Evolutionary conservation across 495 filamentous ascomycete genomes (phyloP), one percentile per base, ranked within the genome.

Genomic region (Barbatosphaeria neglecta): DNA sequence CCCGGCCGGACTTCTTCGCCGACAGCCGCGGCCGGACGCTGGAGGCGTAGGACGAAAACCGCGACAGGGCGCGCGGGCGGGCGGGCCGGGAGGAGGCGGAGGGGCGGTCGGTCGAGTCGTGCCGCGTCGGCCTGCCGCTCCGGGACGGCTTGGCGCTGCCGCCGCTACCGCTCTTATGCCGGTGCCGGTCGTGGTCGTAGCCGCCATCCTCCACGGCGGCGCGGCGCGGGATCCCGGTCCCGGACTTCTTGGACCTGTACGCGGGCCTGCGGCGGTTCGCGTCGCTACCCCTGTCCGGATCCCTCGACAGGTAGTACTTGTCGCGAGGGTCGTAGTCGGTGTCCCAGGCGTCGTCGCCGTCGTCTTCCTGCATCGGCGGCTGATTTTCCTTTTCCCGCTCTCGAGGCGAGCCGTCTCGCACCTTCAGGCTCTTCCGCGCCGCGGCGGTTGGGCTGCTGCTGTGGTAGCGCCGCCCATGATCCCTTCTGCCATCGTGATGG

Each of bases 281-380:
- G 5, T 49, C 24, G 5, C 23, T 35, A 4, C 33, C 47, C 4
- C 50, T 45, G 41, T 40, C 41, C 18, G 19, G 37, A 3, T 35
- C 41, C 22, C 23, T 28, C 2, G 45, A 49, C 15, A 51, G 37
- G 37, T 48, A 46, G 28, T 33, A 52, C 42, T 24, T 43, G 43
- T 50, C 47, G 18, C 47, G 23, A 9, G 51, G 51, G 33, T 53
- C 47, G 22, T 54, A 50, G 41, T 52, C 15, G 22, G 37, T 42
- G 17, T 43, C 45, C 16, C 24, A 11, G 2, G 41, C 44, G 27
- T 46, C 43, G 24, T 41, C 22, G 19, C 16, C 13, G 13, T 41
- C 10, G 10, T 41, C 13, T 2, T 20, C n/a, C 37, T n/a, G 31
- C 31, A n/a, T n/a, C n/a, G 31, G 31, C 16, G 31, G 27, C 3